These are phyloP conservation scores for Medicago arabica DNA, from an alignment of 306 rosid species.

Conservation along the genomic window DNA sequence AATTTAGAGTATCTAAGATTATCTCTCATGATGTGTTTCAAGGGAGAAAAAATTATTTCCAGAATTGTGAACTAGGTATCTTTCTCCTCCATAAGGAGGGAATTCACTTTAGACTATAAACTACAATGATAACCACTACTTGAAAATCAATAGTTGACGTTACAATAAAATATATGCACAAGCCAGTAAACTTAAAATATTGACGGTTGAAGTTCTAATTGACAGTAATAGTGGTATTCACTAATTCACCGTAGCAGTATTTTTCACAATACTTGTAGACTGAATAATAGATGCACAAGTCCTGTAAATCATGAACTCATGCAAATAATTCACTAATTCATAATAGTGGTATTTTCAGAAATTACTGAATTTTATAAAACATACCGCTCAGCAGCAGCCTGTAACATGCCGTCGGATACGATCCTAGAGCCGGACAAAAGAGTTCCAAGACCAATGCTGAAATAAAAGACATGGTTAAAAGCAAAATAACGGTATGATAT, in stretches of 20 bases:
- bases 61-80: not conserved
- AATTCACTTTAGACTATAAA: not conserved
- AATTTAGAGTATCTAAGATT: not conserved
- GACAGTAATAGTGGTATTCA: not conserved
- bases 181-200: not conserved
- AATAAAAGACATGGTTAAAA: conserved; percentile 36
- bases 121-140: not conserved
- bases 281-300: not conserved
- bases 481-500: conserved; percentile 13
- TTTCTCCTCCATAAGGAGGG: not conserved
- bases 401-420: conserved; percentile 95
- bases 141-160: not conserved
- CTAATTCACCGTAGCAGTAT: not conserved
- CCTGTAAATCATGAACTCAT: not conserved
- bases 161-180: conserved; percentile 5
- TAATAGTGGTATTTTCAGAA: conserved; percentile 28
- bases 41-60: not conserved
- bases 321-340: not conserved
- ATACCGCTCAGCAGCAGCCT: conserved; percentile 98
- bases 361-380: conserved; percentile 35
- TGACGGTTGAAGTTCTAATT: not conserved
- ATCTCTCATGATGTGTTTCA: not conserved
- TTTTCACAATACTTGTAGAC: not conserved
- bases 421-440: conserved; percentile 88
- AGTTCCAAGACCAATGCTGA: conserved; percentile 97